Evolutionary conservation across 2,329 filamentous ascomycete species (phyloP).

Genomic region (Xylaria sp.): DNA sequence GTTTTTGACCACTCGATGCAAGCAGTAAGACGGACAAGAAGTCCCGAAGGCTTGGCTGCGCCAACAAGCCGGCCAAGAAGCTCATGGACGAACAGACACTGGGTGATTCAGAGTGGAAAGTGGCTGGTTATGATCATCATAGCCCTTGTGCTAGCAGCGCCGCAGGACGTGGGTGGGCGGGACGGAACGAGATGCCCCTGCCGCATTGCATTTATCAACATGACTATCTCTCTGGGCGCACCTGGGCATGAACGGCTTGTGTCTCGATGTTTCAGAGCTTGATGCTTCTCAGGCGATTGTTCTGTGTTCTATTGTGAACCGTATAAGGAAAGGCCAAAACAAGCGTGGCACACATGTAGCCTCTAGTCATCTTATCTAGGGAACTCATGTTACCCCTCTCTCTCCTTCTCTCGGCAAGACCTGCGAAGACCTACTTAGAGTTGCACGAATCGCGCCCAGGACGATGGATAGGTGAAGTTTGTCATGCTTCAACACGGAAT

Average conservation of each 20-base stretch:
- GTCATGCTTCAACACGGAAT: conserved; percentile 17
- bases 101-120: conserved; percentile 23
- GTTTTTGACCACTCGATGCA: conserved; percentile 27
- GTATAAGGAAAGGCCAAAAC: conserved; percentile 8
- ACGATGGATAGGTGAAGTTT: conserved; percentile 5
- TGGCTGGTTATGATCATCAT: conserved; percentile 33
- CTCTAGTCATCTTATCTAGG: conserved; percentile 3
- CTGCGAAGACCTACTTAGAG: conserved; percentile 16
- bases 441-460: conserved; percentile 3
- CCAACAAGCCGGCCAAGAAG: conserved; percentile 33
- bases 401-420: conserved; percentile 14
- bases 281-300: conserved; percentile 7
- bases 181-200: conserved; percentile 36
- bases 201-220: conserved; percentile 36
- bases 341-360: not conserved
- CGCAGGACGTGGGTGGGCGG: conserved; percentile 29
- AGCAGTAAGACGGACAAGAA: conserved; percentile 36
- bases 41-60: conserved; percentile 37
- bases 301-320: conserved; percentile 8
- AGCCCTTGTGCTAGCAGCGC: conserved; percentile 30
- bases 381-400: not conserved
- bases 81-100: conserved; percentile 23
- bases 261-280: conserved; percentile 18
- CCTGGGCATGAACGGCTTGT: conserved; percentile 25
- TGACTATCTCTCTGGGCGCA: conserved; percentile 25